These are phyloP conservation scores for Omphalotus guepiniiformis DNA, from an alignment of 768 basidiomycete genomes.

Conservation along the genomic window DNA sequence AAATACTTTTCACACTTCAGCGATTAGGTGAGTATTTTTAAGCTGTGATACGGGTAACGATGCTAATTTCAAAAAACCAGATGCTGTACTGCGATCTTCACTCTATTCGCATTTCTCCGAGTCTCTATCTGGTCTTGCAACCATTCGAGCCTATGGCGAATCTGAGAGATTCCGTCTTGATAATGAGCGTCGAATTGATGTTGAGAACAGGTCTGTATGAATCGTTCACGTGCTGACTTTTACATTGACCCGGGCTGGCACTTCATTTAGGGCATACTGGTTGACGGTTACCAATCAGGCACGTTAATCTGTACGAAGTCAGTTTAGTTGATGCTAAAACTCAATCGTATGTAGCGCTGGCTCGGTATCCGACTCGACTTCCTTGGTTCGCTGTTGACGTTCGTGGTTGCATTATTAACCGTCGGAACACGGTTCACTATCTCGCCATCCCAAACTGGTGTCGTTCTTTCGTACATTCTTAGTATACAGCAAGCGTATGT, in stretches of 20 bases:
- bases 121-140: slow-evolving; percentile 79
- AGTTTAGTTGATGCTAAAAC: background rate
- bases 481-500: slow-evolving; percentile 65
- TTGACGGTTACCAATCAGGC: slow-evolving; percentile 81
- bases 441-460: slow-evolving; percentile 74
- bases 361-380: slow-evolving; percentile 88
- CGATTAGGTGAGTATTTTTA: slow-evolving; percentile 43
- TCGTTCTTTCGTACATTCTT: slow-evolving; percentile 76
- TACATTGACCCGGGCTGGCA: slow-evolving; percentile 2
- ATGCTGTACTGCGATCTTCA: slow-evolving; percentile 81
- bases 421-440: slow-evolving; percentile 71
- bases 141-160: slow-evolving; percentile 87
- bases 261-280: slow-evolving; percentile 76
- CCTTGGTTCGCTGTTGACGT: slow-evolving; percentile 66
- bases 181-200: slow-evolving; percentile 71
- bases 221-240: background rate
- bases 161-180: slow-evolving; percentile 67
- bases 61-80: slow-evolving; percentile 27
- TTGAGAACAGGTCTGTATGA: slow-evolving; percentile 66
- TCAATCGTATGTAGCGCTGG: slow-evolving; percentile 52
- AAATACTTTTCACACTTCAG: slow-evolving; percentile 22
- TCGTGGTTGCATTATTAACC: slow-evolving; percentile 75
- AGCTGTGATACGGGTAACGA: background rate
- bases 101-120: slow-evolving; percentile 94
- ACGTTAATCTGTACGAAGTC: background rate